A percentile compares a stretch with the other conserved stretches of the same genome.
Evolutionary conservation across 768 basidiomycete genomes (phyloP).

Genomic region (Rhodotorula sphaerocarpa): DNA sequence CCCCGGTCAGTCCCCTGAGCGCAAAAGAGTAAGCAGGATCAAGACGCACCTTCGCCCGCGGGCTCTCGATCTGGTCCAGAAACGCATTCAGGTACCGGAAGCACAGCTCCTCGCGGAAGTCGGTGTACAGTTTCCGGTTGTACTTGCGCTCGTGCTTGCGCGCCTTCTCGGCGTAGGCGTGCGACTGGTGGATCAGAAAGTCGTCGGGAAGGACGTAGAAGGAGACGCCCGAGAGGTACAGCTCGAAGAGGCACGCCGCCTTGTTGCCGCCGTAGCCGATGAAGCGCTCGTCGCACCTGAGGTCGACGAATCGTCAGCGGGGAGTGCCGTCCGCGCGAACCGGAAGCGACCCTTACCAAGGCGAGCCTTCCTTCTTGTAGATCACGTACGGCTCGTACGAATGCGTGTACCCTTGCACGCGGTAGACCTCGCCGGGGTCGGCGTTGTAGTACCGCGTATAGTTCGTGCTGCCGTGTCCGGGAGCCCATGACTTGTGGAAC

Average conservation of each 20-base stretch:
- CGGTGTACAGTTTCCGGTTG: conserved; percentile 66
- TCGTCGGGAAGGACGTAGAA: conserved; percentile 79
- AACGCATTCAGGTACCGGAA: conserved; percentile 61
- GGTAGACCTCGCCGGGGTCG: conserved; percentile 59
- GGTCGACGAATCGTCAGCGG: not conserved
- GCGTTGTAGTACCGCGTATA: conserved; percentile 61
- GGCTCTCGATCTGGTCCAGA: conserved; percentile 51
- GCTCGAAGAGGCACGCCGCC: conserved; percentile 82
- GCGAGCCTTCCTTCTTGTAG: conserved; percentile 62
- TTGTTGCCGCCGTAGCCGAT: conserved; percentile 88
- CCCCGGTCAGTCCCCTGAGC: not conserved
- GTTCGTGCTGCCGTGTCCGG: conserved; percentile 73
- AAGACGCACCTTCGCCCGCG: conserved; percentile 39
- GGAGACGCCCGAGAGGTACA: conserved; percentile 75
- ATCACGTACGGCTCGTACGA: conserved; percentile 85
- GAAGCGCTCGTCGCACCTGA: conserved; percentile 83
- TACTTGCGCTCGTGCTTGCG: conserved; percentile 66
- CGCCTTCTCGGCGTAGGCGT: conserved; percentile 66
- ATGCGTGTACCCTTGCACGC: conserved; percentile 62
- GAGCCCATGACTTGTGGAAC: conserved; percentile 69
- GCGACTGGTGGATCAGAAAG: conserved; percentile 81
- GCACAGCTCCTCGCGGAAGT: conserved; percentile 71
- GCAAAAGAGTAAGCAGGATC: conserved; percentile 49
- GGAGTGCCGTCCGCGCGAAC: too few relatives aligned
- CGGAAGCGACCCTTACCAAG: conserved; percentile 55